These are phyloP conservation scores for Fusarium sacchari DNA, from an alignment of 2,329 filamentous ascomycete genomes.

Conservation along the genomic window DNA sequence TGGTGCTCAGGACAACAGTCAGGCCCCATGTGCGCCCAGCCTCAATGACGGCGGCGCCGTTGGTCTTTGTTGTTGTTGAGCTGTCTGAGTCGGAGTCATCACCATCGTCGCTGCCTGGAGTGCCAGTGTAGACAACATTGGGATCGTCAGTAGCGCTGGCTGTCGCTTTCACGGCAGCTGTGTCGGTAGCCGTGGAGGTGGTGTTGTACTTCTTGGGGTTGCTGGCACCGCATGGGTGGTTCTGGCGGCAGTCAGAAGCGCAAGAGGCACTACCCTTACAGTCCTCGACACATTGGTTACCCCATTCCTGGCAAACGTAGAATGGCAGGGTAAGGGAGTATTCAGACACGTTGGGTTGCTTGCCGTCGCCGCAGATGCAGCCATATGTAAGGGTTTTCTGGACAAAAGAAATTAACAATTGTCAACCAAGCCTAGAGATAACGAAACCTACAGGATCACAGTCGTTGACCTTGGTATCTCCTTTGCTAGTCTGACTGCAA, in stretches of 20 bases:
- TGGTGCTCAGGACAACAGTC: constrained; percentile 49
- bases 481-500: constrained; percentile 68
- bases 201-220: constrained; percentile 69
- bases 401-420: background rate
- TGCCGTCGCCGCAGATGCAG: constrained; percentile 76
- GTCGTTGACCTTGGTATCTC: constrained; percentile 67
- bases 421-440: constrained; percentile 23
- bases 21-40: constrained; percentile 52
- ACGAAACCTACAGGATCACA: constrained; percentile 70
- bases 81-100: constrained; percentile 15
- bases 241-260: constrained; percentile 66
- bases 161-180: constrained; percentile 54
- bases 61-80: constrained; percentile 19
- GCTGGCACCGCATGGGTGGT: constrained; percentile 79
- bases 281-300: constrained; percentile 70
- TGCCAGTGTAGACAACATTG: constrained; percentile 49
- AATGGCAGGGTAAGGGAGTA: constrained; percentile 83
- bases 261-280: constrained; percentile 70
- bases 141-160: constrained; percentile 47
- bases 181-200: constrained; percentile 53
- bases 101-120: constrained; percentile 8
- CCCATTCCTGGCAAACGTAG: constrained; percentile 78
- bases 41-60: constrained; percentile 47
- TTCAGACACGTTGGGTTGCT: constrained; percentile 76
- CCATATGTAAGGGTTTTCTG: constrained; percentile 71